A percentile compares a stretch with the other conserved stretches of the same genome.
Evolutionary conservation across 140 eudicot species (phyloP).

Genomic region (Cichorium intybus): DNA sequence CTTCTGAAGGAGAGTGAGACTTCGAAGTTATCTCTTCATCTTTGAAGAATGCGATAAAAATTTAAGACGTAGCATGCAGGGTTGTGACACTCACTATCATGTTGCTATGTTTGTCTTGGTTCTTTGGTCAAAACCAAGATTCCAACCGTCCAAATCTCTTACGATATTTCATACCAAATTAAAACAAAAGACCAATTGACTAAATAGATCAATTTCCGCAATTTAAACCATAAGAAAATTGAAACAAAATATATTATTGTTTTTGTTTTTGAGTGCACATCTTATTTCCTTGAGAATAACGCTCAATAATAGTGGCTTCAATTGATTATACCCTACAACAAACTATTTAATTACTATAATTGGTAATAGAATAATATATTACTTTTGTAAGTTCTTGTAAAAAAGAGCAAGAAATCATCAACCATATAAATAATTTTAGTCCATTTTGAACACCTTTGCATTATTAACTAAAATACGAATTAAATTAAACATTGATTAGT

Average conservation of each 20-base stretch:
- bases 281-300: too few species aligned
- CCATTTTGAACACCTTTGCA: neutral
- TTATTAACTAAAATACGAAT: neutral
- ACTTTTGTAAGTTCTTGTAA: neutral
- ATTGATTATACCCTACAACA: neutral
- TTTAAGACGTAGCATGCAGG: too few species aligned
- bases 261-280: neutral
- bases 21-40: too few species aligned
- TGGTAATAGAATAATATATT: neutral
- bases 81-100: neutral
- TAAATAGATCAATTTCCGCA: neutral
- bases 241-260: neutral
- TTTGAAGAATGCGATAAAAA: too few species aligned
- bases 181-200: neutral
- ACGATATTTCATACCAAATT: neutral
- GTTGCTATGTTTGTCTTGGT: neutral
- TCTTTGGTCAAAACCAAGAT: neutral
- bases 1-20: too few species aligned
- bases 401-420: neutral
- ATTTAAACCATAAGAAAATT: neutral
- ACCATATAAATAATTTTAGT: neutral
- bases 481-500: neutral
- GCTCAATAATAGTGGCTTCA: neutral
- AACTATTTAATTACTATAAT: neutral
- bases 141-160: neutral